A percentile compares a stretch with the other conserved stretches of the same genome.
phyloP scores from a whole-genome alignment of 208 protist species.

The Leishmania mexicana region DNA sequence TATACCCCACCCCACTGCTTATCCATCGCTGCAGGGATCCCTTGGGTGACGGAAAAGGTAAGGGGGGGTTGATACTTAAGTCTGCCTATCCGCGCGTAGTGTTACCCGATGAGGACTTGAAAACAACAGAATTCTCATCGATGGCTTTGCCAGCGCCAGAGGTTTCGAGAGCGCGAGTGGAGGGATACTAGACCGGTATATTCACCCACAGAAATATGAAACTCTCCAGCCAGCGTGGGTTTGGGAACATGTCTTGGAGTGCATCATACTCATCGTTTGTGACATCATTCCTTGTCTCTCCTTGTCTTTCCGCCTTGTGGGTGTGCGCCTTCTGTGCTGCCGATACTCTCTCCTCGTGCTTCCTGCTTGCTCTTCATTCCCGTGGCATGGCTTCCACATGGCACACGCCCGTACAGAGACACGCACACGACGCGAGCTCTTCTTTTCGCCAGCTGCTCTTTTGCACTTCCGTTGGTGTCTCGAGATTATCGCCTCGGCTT shows the following conservation, averaged over 20 bases:
- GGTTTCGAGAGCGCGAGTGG: not conserved
- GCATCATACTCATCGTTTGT: not conserved
- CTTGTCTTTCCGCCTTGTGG: constrained; percentile 4
- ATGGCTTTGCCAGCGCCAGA: not conserved
- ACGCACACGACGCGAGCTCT: not conserved
- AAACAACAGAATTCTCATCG: not conserved
- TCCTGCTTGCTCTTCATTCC: not conserved
- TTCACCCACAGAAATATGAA: too few relatives aligned
- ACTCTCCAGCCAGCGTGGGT: not conserved
- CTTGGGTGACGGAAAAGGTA: not conserved
- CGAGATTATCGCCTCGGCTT: not conserved
- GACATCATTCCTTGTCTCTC: constrained; percentile 7
- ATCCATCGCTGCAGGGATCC: not conserved
- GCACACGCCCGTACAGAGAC: not conserved
- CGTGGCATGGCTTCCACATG: not conserved
- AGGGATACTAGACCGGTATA: not conserved
- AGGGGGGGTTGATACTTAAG: not conserved
- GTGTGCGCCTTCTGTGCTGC: not conserved
- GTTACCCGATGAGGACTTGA: not conserved
- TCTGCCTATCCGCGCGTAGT: not conserved
- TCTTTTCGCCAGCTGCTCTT: not conserved
- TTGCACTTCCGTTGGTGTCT: constrained; percentile 12
- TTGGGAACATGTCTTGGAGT: not conserved
- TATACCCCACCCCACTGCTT: not conserved
- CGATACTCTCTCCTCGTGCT: not conserved